Base-by-base conservation (phyloP, 1,284 basidiomycete genomes). In the Hymenochaete sp. region DNA sequence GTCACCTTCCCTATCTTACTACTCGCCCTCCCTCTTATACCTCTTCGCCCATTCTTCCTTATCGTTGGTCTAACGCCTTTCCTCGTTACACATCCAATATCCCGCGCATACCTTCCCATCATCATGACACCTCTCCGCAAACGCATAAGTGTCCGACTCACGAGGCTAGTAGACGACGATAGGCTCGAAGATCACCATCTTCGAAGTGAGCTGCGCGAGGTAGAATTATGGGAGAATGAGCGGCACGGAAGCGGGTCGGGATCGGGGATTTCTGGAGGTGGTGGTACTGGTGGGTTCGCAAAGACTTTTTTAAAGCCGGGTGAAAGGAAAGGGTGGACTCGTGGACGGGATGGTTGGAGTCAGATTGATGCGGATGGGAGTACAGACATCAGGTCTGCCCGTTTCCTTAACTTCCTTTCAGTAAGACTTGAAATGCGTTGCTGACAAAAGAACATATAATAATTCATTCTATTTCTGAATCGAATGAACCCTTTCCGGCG, bases 161-260 rank as follows among this genome's bases (percentile, higher is more conserved):
- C 69, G 24, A 67, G 70, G 0, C 37, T 76, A 1, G 56, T 78
- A 7, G 81, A 88, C 53, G 66, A 87, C 51, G 79, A 86, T 52
- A 66, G 64, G 16, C 67, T 88, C 3, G 65, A 70, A 6, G 82
- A 86, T 55, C 61, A 58, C 18, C 74, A 74, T 42, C 85, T 82
- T 80, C 64, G 62, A 1, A 67, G 75, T 2, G 73, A 79, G 53
- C 68, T 79, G 59, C 60, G 72, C 2, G 72, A 79, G 36, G 81
- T 88, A 6, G 80, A 85, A 57, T 58, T 87, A 13, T 87, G 74
- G 67, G 85, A 88, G 67, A 88, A 87, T 59, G 82, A 88, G 57
- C 68, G 84, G 13, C 77, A 73, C 64, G 62, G 48, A 1, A 19
- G 14, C 8, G 21, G 32, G 14, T 16, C 5, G 14, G 32, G 32